These are phyloP conservation scores for Rasamsonia emersonii DNA, from an alignment of 2,329 filamentous ascomycete species.

Conservation along the genomic window DNA sequence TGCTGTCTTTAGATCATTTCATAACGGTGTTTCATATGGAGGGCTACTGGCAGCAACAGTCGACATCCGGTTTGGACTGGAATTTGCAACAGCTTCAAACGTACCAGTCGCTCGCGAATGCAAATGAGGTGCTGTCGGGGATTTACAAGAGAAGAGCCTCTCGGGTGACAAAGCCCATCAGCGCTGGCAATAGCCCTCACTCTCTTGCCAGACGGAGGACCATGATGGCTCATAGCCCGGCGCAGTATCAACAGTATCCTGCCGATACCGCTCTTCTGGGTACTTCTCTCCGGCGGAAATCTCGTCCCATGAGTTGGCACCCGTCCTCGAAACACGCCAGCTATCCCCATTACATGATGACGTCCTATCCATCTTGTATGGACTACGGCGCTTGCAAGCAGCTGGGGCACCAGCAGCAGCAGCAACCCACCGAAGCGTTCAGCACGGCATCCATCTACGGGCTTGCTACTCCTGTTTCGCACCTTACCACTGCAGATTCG, in stretches of 20 bases:
- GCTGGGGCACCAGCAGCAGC: too few species aligned
- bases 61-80: slow-evolving; percentile 21
- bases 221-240: slow-evolving; percentile 37
- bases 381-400: neutral
- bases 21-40: too few species aligned
- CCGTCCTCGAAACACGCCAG: slow-evolving; percentile 47
- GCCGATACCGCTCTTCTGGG: slow-evolving; percentile 38
- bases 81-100: slow-evolving; percentile 12
- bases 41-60: slow-evolving; percentile 20
- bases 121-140: slow-evolving; percentile 38
- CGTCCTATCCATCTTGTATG: slow-evolving; percentile 8
- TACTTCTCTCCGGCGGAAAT: slow-evolving; percentile 31
- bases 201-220: slow-evolving; percentile 42
- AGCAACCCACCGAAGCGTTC: too few species aligned
- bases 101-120: slow-evolving; percentile 16
- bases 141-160: slow-evolving; percentile 42
- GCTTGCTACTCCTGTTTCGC: slow-evolving; percentile 9
- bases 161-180: slow-evolving; percentile 55
- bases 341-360: slow-evolving; percentile 2
- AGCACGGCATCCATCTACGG: slow-evolving; percentile 5
- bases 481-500: slow-evolving; percentile 9
- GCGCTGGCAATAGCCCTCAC: slow-evolving; percentile 61
- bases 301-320: slow-evolving; percentile 68
- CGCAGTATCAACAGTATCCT: slow-evolving; percentile 29
- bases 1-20: too few species aligned